A percentile compares a stretch with the other conserved stretches of the same genome.
phyloP scores from a whole-genome alignment of 2,329 filamentous ascomycete genomes.

The Bisporella sp. region DNA sequence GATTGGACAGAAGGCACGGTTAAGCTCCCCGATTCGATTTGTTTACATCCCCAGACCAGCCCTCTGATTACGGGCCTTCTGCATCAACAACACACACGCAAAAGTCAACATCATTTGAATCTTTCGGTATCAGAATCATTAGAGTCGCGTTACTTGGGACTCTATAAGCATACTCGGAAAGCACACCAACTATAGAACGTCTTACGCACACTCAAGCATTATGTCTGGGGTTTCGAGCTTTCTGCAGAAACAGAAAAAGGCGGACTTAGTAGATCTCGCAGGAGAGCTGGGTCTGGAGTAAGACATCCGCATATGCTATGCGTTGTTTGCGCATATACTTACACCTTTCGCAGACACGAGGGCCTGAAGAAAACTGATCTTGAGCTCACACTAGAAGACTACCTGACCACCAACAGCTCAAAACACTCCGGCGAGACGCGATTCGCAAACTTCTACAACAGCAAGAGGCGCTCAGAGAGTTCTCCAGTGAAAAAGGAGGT shows the following conservation, averaged over 20 bases:
- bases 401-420: constrained; percentile 61
- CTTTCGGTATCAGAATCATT: no score
- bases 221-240: constrained; percentile 65
- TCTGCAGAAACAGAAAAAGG: constrained; percentile 77
- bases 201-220: constrained; percentile 22
- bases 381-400: constrained; percentile 65
- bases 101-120: no score
- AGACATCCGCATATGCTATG: constrained; percentile 29
- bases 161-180: neutral
- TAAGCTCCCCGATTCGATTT: no score
- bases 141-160: no score
- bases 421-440: constrained; percentile 55
- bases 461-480: constrained; percentile 45
- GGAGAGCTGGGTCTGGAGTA: constrained; percentile 68
- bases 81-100: no score
- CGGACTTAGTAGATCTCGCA: constrained; percentile 68
- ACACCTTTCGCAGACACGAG: constrained; percentile 49
- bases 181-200: neutral
- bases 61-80: no score
- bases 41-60: no score
- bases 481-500: constrained; percentile 56
- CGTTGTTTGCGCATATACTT: constrained; percentile 5
- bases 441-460: constrained; percentile 69
- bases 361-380: constrained; percentile 73
- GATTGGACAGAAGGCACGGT: no score